Base-by-base conservation (phyloP, 371 early-diverging fungal species). In the Apophysomyces ossiformis region DNA sequence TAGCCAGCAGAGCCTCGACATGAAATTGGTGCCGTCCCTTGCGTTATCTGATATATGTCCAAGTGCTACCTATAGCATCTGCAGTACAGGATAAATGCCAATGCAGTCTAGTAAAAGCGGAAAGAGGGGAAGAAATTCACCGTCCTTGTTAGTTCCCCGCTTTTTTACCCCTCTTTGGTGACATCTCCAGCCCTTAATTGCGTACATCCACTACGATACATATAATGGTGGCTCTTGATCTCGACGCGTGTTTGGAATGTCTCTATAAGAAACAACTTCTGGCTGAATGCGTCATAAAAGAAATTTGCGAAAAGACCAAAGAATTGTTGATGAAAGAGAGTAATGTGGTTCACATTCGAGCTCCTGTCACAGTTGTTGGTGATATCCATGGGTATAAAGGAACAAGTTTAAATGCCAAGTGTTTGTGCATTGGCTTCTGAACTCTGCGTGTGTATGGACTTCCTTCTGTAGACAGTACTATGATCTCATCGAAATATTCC, bases 351-450 rank as follows among this genome's bases (percentile, higher is more conserved):
- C 87, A 87, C 63, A 90, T 99, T 47, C 81, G 84, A 18, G 90
- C 96, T 32, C 98, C 98, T 39, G 92, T 95, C 56, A 96, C 96
- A 0, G 91, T 99, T 5, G 97, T 97, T 41, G 99, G 99, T 13
- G 96, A 97, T 74, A 94, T 97, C 61, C 97, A 98, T 72, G 94
- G 96, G 92, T 92, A 85, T n/a, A 56, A 59, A 64, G 46, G 36
- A 64, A 41, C 35, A 54, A 32, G 21, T 15, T n/a, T 32, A 12
- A 1, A 57, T 59, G 1, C 38, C 61, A 26, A 37, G 11, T 44
- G 39, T 50, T 39, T 38, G 16, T 32, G 11, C 32, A 58, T 57
- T 26, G 54, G 21, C 8, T n/a, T 21, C 54, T 50, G 21, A 21
- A 50, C 21, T 1, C 32, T 26, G 32, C 54, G 35, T 50, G 21